Percentiles rank a stretch among this genome's conserved stretches.
Conservation (phyloP, 345 rosid genomes). For the Linum trigynum region DNA sequence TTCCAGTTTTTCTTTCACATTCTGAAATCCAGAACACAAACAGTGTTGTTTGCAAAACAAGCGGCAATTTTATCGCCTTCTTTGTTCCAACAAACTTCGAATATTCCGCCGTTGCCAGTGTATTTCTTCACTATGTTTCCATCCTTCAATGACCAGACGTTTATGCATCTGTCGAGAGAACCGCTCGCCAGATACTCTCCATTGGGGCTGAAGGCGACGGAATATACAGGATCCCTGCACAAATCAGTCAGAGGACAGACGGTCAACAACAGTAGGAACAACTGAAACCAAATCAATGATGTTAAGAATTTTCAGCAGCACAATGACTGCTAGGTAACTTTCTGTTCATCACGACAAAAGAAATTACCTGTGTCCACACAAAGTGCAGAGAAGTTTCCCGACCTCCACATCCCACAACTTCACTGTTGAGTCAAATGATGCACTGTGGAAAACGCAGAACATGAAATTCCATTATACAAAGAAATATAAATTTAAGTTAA, state of each 20-base stretch:
- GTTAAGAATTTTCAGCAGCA: neutral
- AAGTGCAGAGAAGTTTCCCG: conserved; percentile 76
- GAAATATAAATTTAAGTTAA: too few species aligned
- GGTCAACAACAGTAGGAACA: neutral
- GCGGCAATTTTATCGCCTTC: conserved; percentile 97
- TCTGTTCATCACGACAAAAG: too few species aligned
- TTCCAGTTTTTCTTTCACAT: conserved; percentile 28
- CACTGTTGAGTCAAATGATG: conserved; percentile 95
- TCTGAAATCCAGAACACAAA: conserved; percentile 82
- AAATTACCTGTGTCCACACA: conserved; percentile 85
- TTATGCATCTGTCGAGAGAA: conserved; percentile 78
- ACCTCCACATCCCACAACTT: conserved; percentile 96
- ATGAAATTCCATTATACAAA: neutral
- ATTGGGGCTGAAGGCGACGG: conserved; percentile 94
- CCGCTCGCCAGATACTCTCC: conserved; percentile 96
- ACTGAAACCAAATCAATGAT: neutral
- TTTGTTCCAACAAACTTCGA: conserved; percentile 95
- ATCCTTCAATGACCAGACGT: conserved; percentile 90
- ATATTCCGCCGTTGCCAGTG: conserved; percentile 81
- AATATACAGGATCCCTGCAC: conserved; percentile 82
- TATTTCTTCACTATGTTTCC: conserved; percentile 84
- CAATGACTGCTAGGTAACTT: neutral
- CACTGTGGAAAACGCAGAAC: conserved; percentile 38
- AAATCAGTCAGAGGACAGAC: neutral
- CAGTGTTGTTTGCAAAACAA: conserved; percentile 78